Evolutionary conservation across 768 basidiomycete genomes (phyloP), one percentile per base, ranked within the genome.

Genomic region (Russula olivacea): DNA sequence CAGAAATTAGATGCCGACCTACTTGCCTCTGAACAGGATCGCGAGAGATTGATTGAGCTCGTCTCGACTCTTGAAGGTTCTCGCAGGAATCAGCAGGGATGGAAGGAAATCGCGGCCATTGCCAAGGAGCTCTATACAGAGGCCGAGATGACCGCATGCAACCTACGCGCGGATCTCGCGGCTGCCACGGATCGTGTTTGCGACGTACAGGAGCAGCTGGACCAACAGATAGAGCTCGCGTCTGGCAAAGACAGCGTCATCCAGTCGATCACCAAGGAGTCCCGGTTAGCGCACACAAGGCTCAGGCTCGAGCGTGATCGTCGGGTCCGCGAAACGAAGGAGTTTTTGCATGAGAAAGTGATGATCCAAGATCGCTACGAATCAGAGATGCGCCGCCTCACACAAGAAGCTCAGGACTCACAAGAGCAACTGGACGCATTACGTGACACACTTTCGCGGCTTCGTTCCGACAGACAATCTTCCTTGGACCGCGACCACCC

Each of bases 21-120:
- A 45, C n/a, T 11, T 54, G 36, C 52, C 14, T 28, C 62, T 2
- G 28, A 58, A 21, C 3, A 32, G 19, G 56, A 63, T 14, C 57
- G 28, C n/a, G 34, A 21, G n/a, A 30, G 17, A 40, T 48, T 54
- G 45, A 59, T 28, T 30, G 28, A 14, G 15, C 51, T 59, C 38
- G 15, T 59, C 15, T 15, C 58, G 7, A 34, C 36, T 15, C 57
- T 63, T 25, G 43, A 63, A 9, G 25, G 11, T 5, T 63, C 62
- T 17, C 36, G 53, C 12, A 61, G 38, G 43, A 15, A 38, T n/a
- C 45, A 23, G 4, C 28, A 19, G 5, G 11, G 21, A 6, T 45
- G 23, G 40, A 43, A 47, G 21, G 32, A 38, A 48, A 19, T 23
- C 2, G 30, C 23, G 7, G 30, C 14, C n/a, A 0, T 19, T 14